These are phyloP conservation scores for Gracilaria domingensis DNA, from an alignment of 23 red algal genomes.

Conservation along the genomic window DNA sequence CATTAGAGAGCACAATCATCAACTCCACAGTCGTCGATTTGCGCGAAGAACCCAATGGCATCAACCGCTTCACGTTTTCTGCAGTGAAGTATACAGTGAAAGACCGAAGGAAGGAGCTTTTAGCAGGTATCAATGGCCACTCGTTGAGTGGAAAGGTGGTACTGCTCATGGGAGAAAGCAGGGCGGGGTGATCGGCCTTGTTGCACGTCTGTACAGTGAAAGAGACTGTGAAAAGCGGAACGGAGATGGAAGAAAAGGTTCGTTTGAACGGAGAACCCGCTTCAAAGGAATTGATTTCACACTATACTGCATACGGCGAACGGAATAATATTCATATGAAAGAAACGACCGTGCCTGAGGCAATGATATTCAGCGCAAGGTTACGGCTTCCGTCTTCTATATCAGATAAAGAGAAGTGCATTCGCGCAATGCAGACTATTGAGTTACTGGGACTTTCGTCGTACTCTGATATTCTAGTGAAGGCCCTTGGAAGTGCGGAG, in stretches of 20 bases:
- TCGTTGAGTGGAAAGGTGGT: conserved; percentile 69
- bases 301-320: conserved; percentile 87
- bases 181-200: conserved; percentile 91
- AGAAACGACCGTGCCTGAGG: conserved; percentile 85
- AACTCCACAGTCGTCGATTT: not conserved
- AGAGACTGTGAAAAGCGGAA: conserved; percentile 81
- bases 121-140: conserved; percentile 76
- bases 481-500: conserved; percentile 43
- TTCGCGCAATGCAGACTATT: conserved; percentile 64
- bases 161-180: conserved; percentile 78
- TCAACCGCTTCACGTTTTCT: conserved; percentile 55
- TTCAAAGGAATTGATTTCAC: conserved; percentile 50
- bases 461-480: conserved; percentile 71
- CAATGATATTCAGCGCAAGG: conserved; percentile 85
- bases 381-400: conserved; percentile 70
- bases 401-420: conserved; percentile 51
- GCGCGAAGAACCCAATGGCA: not conserved
- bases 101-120: conserved; percentile 62
- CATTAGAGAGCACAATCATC: not conserved
- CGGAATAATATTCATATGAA: conserved; percentile 90
- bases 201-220: conserved; percentile 87
- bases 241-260: conserved; percentile 50
- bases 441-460: conserved; percentile 61
- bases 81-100: conserved; percentile 61
- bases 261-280: conserved; percentile 66